Base-by-base conservation (phyloP, 208 protist species). In the Tritrichomonas foetus region DNA sequence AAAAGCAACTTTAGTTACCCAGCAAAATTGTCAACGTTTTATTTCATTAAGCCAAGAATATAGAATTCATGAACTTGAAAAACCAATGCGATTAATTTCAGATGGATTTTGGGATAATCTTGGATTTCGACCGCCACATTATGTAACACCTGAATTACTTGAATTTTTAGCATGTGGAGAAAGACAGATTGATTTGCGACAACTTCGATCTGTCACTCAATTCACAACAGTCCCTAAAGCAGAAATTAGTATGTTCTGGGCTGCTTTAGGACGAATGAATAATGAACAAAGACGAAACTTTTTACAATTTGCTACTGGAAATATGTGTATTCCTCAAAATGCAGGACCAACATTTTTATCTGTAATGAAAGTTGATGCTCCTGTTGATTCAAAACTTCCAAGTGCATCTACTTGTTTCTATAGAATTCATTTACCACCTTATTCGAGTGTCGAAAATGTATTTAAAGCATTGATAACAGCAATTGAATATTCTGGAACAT, bases 401-500 rank as follows among this genome's bases (percentile, higher is more conserved):
- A 20, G 47, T 27, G 78, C 78, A 41, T 53, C 41, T n/a, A 89
- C 78, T 2, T 89, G 78, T 39, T 89, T 89, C 47, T 39, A 89
- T 47, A 53, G 27, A 39, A 20, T 89, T 3, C 78, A 89, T 36
- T 27, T 89, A n/a, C 78, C 41, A 20, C 5, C 9, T 27, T 89
- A 89, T 39, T 47, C 25, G 8, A 27, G 0, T 1, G 27, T 39
- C 41, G 47, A 89, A 33, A 61, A 53, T 11, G 20, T 57, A 1
- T 36, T 53, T 3, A 20, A 11, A 57, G 44, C 25, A 39, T n/a
- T 89, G 9, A 44, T 61, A 53, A 16, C 25, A 36, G 78, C 78
- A 20, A 89, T 89, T 36, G 78, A 89, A 57, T 89, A 39, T 16
- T 57, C 78, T 20, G 78, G 78, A 89, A 89, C 78, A 20, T 89